Evolutionary conservation across 129 eudicot species (phyloP), one percentile per base, ranked within the genome.

Genomic region (Kitagawia praeruptora): DNA sequence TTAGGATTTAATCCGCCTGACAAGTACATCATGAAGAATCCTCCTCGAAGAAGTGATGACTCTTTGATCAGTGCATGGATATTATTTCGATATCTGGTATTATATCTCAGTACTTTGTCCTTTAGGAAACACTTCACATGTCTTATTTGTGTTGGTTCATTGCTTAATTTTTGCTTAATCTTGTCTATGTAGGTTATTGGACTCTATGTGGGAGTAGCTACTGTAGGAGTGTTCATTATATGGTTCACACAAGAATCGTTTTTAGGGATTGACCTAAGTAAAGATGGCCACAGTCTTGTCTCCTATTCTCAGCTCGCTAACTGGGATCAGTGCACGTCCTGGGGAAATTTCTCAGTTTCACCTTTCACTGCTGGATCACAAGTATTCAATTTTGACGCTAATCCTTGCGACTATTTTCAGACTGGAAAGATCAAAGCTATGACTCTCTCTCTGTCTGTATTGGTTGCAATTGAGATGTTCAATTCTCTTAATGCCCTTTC

Each of bases 1-100:
- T 84, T 92, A 82, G 97, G 97, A 75, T 92, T 92, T 70, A 92
- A 92, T 77, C 97, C 97, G 10, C 96, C 97, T 8, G 97, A 90
- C 78, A 89, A 90, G 54, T 90, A 92, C 79, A 86, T 92, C 25
- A 92, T 92, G 97, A 84, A 84, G 75, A 90, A 92, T 63, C 88
- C 93, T 45, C 97, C 97, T 48, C 90, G 97, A 46, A 92, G 89
- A 77, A 92, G 96, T 84, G 92, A 90, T 28, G 97, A 92, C 64
- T 85, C 97, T 5, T 76, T 92, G 78, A 92, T 92, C 79, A 88
- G 87, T 83, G 75, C 97, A 28, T 92, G 97, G 97, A 88, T 92
- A 76, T 81, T 92, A 81, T 90, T 92, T 75, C 97, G 96, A 56
- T 92, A 92, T 75, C 87, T 92, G 92, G 97, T 90, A 87, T 34